Percentiles rank a stretch among this genome's conserved stretches.
phyloP scores from a whole-genome alignment of 495 filamentous ascomycete genomes.

The Neurospora sp. region DNA sequence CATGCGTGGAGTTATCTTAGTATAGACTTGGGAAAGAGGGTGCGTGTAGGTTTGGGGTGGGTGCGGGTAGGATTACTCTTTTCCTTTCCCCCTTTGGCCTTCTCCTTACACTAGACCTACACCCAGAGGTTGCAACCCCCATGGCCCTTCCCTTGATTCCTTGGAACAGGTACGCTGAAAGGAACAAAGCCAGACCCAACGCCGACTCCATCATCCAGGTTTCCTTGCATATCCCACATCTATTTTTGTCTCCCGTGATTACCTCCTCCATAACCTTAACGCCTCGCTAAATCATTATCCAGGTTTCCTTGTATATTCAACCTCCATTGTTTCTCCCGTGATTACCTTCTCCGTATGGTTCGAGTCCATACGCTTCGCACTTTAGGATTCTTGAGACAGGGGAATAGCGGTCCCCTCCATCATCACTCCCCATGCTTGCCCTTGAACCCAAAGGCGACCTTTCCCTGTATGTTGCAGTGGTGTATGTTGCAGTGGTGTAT shows the following conservation, averaged over 20 bases:
- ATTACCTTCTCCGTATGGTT: no score
- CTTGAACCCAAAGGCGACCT: not conserved
- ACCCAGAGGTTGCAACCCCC: not conserved
- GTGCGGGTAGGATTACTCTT: no score
- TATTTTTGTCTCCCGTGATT: no score
- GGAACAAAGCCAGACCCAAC: not conserved
- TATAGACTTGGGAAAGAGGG: no score
- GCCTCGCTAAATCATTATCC: not conserved
- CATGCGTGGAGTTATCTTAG: no score
- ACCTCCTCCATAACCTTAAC: not conserved
- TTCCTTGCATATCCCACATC: no score
- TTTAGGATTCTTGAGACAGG: no score
- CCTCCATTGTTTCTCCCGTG: no score
- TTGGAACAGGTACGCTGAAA: not conserved
- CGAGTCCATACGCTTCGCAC: not conserved
- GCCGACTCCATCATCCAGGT: not conserved
- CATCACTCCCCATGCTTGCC: not conserved
- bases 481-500: not conserved
- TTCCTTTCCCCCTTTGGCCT: no score
- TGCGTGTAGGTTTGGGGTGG: no score
- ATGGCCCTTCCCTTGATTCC: not conserved
- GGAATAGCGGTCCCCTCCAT: not conserved
- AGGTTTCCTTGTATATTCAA: no score
- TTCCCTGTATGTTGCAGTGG: not conserved
- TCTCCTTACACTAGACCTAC: no score